Conservation (phyloP, 106 monocot genomes). For the Triglochin maritima region DNA sequence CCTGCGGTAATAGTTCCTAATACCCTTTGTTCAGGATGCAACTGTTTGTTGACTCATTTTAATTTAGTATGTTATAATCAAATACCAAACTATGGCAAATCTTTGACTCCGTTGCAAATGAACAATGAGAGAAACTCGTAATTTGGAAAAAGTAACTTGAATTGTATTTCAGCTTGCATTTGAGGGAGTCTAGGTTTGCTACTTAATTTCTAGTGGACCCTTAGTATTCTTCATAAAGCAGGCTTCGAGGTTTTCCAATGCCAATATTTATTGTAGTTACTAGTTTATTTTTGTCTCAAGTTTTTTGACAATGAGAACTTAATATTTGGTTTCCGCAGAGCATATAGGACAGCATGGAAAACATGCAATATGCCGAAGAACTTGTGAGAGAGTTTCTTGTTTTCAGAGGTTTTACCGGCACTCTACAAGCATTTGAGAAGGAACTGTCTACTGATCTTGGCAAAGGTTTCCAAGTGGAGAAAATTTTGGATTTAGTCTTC, state of each 20-base stretch:
- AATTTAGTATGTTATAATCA: too few species aligned
- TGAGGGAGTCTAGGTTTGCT: too few species aligned
- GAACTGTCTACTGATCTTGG: slow-evolving; percentile 82
- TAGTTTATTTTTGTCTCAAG: not conserved
- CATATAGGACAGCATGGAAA: slow-evolving; percentile 46
- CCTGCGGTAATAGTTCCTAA: too few species aligned
- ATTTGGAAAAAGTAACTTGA: too few species aligned
- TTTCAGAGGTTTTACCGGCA: slow-evolving; percentile 84
- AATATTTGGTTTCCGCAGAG: slow-evolving; percentile 7
- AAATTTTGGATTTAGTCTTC: slow-evolving; percentile 81
- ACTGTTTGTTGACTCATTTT: too few species aligned
- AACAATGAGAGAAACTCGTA: too few species aligned
- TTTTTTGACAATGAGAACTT: not conserved
- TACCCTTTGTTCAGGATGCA: too few species aligned
- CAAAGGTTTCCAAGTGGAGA: slow-evolving; percentile 82
- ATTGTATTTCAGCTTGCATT: too few species aligned
- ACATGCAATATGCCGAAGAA: slow-evolving; percentile 87
- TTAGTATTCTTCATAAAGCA: too few species aligned
- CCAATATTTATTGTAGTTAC: not conserved
- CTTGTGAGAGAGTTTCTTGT: slow-evolving; percentile 87
- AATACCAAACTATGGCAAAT: too few species aligned
- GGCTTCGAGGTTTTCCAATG: not conserved
- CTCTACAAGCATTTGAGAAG: slow-evolving; percentile 64
- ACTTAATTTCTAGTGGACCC: too few species aligned
- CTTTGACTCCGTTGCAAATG: too few species aligned